Evolutionary conservation across 2,329 filamentous ascomycete genomes (phyloP).

Genomic region (Pseudocercospora eumusae): DNA sequence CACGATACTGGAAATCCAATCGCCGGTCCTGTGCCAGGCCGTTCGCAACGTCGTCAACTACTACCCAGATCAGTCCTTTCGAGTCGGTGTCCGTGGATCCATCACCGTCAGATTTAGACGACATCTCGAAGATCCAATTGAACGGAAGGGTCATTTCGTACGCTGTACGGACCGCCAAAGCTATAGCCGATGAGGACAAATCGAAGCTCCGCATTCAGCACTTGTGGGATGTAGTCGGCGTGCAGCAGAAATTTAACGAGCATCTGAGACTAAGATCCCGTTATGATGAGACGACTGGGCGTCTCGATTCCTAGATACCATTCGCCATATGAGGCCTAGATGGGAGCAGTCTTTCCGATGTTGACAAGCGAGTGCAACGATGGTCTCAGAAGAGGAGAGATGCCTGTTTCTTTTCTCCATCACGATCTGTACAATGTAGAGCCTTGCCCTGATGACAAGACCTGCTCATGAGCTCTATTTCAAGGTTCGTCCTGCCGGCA

Average conservation of each 20-base stretch:
- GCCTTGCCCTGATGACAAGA: neutral
- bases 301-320: neutral
- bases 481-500: neutral
- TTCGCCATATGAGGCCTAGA: neutral
- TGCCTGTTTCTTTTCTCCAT: neutral
- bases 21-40: neutral
- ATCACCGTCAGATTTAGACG: neutral
- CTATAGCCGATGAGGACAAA: slow-evolving; percentile 57
- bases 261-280: slow-evolving; percentile 2
- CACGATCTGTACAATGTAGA: no score
- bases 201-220: slow-evolving; percentile 3
- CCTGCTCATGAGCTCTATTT: neutral
- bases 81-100: slow-evolving; percentile 2
- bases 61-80: slow-evolving; percentile 9
- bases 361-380: neutral
- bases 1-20: slow-evolving; percentile 10
- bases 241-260: slow-evolving; percentile 15
- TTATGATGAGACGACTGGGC: neutral
- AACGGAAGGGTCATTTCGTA: slow-evolving; percentile 83
- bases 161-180: slow-evolving; percentile 77
- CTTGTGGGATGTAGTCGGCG: slow-evolving; percentile 14
- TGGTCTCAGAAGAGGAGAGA: neutral
- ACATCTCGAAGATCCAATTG: slow-evolving; percentile 65
- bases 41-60: slow-evolving; percentile 3
- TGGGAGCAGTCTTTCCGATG: neutral